Evolutionary conservation across 1,284 basidiomycete genomes (phyloP), one percentile per base, ranked within the genome.

Genomic region (Mycocalia duriaeana): DNA sequence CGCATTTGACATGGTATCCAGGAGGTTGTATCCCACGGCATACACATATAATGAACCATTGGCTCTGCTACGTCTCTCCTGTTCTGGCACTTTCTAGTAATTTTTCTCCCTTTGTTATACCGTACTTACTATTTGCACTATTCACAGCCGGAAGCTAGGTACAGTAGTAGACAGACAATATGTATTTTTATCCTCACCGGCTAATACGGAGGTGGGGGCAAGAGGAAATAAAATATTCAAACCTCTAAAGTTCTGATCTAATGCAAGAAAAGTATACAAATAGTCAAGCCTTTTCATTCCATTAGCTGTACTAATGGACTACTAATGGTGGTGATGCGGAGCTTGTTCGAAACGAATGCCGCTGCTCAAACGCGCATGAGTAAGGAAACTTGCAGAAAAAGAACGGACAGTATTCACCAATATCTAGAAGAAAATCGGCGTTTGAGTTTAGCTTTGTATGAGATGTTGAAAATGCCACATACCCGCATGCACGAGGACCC

Each of bases 401-500:
- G 41, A 28, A 24, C 40, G 34, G 46, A 53, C n/a, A 18, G 9
- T 28, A 71, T 88, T 58, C 62, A 92, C 91, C 91, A 94, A 69
- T 94, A 94, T 59, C 87, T 90, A 63, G 47, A 31, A n/a, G n/a
- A n/a, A n/a, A n/a, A n/a, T n/a, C n/a, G n/a, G n/a, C n/a, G n/a
- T n/a, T n/a, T n/a, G n/a, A n/a, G n/a, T n/a, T n/a, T n/a, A n/a
- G n/a, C n/a, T n/a, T n/a, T n/a, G n/a, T n/a, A n/a, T n/a, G 31
- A 9, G 37, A n/a, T 8, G 14, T 34, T 35, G 6, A 25, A 26
- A 48, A 26, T 47, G 46, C 42, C 51, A 67, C 67, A 58, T 70
- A 91, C 91, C 91, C 82, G 75, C 90, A 89, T 57, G 89, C 65
- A 61, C 79, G 79, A 63, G 84, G 73, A 44, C 86, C 83, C 48